Conservation (phyloP, 495 filamentous ascomycete species). For the Xylaria nigripes region DNA sequence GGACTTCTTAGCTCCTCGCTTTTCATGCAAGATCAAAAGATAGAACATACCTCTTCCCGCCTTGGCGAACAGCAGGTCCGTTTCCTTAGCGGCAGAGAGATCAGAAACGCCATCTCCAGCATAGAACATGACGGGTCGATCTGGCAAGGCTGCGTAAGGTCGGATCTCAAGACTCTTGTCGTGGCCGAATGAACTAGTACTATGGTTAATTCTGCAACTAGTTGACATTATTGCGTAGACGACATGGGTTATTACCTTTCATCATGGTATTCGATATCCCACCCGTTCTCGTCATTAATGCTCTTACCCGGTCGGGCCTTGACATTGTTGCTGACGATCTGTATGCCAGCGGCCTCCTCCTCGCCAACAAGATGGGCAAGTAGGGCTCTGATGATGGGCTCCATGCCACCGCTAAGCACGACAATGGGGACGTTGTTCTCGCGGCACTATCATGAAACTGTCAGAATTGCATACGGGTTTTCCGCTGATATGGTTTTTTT, state of each 20-base stretch:
- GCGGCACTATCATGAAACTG: slow-evolving; percentile 17
- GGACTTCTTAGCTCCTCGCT: neutral
- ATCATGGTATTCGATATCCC: slow-evolving; percentile 83
- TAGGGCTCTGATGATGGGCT: slow-evolving; percentile 78
- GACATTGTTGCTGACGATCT: slow-evolving; percentile 81
- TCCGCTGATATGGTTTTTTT: neutral
- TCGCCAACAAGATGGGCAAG: slow-evolving; percentile 69
- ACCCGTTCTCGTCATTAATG: slow-evolving; percentile 70
- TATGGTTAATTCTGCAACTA: neutral
- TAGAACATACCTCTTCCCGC: slow-evolving; percentile 63
- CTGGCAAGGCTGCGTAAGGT: slow-evolving; percentile 66
- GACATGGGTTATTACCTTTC: slow-evolving; percentile 49
- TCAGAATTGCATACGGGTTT: neutral
- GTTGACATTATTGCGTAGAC: neutral
- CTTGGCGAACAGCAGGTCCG: slow-evolving; percentile 86
- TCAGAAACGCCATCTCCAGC: slow-evolving; percentile 89
- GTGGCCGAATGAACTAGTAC: slow-evolving; percentile 68
- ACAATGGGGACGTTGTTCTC: slow-evolving; percentile 84
- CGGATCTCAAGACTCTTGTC: slow-evolving; percentile 87
- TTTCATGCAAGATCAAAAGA: slow-evolving; percentile 1
- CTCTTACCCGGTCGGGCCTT: slow-evolving; percentile 57
- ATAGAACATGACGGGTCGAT: slow-evolving; percentile 74
- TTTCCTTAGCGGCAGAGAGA: slow-evolving; percentile 78
- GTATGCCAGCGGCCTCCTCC: slow-evolving; percentile 60
- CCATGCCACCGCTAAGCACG: slow-evolving; percentile 84